Evolutionary conservation across 2,329 filamentous ascomycete species (phyloP), one percentile per base, ranked within the genome.

Genomic region (Fusarium nelsonii): DNA sequence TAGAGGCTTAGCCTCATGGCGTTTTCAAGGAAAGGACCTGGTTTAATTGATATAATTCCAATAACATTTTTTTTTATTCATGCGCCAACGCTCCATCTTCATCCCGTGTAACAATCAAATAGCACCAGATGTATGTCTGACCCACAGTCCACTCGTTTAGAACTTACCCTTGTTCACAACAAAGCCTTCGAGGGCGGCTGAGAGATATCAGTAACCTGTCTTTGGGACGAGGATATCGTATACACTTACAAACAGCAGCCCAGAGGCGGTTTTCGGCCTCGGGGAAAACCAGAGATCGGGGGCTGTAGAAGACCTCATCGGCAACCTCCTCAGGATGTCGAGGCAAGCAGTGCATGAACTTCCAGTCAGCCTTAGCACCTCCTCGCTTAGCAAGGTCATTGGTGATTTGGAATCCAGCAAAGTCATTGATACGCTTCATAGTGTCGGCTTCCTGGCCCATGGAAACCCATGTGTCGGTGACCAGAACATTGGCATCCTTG

Each of bases 301-400:
- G 85, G 48, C 92, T 90, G 80, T 98, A 97, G 77, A 99, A 98
- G 3, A 99, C 94, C 76, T 96, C 94, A 75, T 99, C 95, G 60
- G 87, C 89, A 34, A 99, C 96, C 82, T 99, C 96, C 79, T 99
- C 95, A 0, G 88, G 88, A 77, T 99, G 94, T 67, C 96, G 88
- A 15, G 96, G 96, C 62, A 99, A 81, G 79, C 96, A 99, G 83
- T 99, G 96, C 96, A 99, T 97, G 79, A 99, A 99, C 80, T 93
- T 94, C 96, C 96, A 99, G 68, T 87, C 87, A 15, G 91, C 85
- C 79, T 96, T 97, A 41, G 96, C 96, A 20, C 93, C 94, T 43
- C 94, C 94, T 50, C 90, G 86, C 80, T 90, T 87, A 3, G 94
- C 95, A 71, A 99, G 84, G 43, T 96, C 92, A 48, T 90, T 87